Evolutionary conservation across 1,139 yeast genomes (phyloP).

Genomic region (Kurtzmaniella quercitrusa): DNA sequence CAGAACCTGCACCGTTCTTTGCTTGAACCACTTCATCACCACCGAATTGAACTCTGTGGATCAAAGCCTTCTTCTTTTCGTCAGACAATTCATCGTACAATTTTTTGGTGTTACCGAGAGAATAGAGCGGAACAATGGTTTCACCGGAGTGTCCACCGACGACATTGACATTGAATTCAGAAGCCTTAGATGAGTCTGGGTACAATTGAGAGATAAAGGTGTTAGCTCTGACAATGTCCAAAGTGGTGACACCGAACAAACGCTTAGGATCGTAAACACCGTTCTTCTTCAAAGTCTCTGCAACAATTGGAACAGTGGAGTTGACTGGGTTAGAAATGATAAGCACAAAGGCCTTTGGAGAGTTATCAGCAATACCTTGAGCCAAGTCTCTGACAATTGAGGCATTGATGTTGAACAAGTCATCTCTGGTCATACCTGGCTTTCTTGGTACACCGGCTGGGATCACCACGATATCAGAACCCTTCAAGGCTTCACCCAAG

Average conservation of each 20-base stretch:
- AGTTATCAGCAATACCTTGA: constrained; percentile 50
- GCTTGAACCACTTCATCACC: constrained; percentile 81
- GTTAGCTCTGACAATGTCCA: constrained; percentile 68
- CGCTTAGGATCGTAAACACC: constrained; percentile 63
- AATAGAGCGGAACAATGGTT: constrained; percentile 70
- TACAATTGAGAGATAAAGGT: constrained; percentile 52
- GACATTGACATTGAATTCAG: constrained; percentile 53
- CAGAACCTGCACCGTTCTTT: constrained; percentile 73
- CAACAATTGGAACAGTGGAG: constrained; percentile 73
- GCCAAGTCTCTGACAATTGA: constrained; percentile 61
- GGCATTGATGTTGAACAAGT: constrained; percentile 70
- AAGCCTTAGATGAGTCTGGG: constrained; percentile 29
- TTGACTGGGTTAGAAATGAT: constrained; percentile 75
- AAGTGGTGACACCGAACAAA: constrained; percentile 70
- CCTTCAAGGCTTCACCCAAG: constrained; percentile 46
- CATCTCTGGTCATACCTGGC: constrained; percentile 80
- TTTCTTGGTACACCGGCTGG: constrained; percentile 86
- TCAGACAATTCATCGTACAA: constrained; percentile 43
- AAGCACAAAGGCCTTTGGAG: constrained; percentile 62
- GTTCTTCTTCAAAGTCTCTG: constrained; percentile 58
- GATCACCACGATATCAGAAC: constrained; percentile 58
- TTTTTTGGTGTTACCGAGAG: constrained; percentile 47
- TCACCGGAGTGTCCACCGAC: constrained; percentile 79
- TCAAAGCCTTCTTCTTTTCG: constrained; percentile 38
- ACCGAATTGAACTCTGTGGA: constrained; percentile 67